A percentile compares a stretch with the other conserved stretches of the same genome.
phyloP scores from a whole-genome alignment of 352 stramenopile species.

The Phytopythium litorale region DNA sequence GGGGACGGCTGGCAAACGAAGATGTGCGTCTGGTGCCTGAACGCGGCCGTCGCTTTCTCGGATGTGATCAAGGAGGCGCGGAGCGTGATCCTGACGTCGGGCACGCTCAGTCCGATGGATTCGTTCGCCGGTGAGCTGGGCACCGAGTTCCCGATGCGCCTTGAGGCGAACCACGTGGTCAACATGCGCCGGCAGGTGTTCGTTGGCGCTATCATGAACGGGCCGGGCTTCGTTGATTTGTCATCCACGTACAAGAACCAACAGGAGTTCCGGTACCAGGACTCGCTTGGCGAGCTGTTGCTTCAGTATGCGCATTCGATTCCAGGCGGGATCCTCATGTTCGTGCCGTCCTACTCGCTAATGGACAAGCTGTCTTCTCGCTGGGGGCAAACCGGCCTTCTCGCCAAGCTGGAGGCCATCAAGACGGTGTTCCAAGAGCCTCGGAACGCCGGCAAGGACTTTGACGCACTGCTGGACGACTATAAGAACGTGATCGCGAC shows the following conservation, averaged over 20 bases:
- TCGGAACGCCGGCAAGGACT: constrained; percentile 73
- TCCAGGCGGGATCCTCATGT: constrained; percentile 81
- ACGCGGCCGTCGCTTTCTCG: constrained; percentile 78
- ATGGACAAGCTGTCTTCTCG: constrained; percentile 64
- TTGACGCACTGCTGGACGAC: constrained; percentile 70
- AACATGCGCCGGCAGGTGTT: constrained; percentile 88
- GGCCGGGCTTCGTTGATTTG: constrained; percentile 59
- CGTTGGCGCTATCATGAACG: constrained; percentile 67
- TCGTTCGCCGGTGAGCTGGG: constrained; percentile 84
- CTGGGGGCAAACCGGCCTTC: constrained; percentile 70
- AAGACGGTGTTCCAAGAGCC: constrained; percentile 73
- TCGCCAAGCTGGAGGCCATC: constrained; percentile 46
- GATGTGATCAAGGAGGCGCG: constrained; percentile 62
- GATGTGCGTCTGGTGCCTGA: constrained; percentile 85
- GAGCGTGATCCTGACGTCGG: constrained; percentile 81
- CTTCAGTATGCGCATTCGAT: constrained; percentile 63
- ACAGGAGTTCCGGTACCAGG: constrained; percentile 75
- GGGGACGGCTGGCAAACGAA: constrained; percentile 52
- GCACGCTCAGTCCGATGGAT: constrained; percentile 84
- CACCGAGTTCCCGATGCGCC: constrained; percentile 70
- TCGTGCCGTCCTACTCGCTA: constrained; percentile 82
- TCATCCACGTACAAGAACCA: constrained; percentile 81
- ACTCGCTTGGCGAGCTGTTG: constrained; percentile 74
- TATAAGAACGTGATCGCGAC: constrained; percentile 57
- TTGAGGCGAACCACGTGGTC: constrained; percentile 86